phyloP scores from a whole-genome alignment of 2,329 filamentous ascomycete genomes.

The Orbilia brochopaga region DNA sequence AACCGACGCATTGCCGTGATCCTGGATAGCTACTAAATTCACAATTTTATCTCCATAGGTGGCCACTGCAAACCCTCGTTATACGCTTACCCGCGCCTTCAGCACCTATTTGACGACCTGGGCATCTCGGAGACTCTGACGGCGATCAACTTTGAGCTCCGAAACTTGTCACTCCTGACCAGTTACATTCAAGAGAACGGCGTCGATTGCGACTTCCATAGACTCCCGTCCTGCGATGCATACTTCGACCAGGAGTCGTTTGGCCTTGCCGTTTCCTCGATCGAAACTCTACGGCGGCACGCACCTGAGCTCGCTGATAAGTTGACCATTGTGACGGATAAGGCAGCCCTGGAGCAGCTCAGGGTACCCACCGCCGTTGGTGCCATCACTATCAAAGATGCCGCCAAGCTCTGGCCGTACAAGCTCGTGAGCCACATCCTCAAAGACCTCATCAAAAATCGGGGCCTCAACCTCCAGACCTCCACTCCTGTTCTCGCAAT shows the following conservation, averaged over 20 bases:
- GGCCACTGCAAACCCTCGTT: constrained; percentile 77
- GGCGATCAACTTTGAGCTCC: constrained; percentile 69
- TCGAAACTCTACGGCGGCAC: constrained; percentile 62
- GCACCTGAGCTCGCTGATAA: constrained; percentile 66
- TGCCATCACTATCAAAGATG: constrained; percentile 68
- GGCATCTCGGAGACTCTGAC: constrained; percentile 51
- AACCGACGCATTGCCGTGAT: background rate
- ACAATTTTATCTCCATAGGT: constrained; percentile 61
- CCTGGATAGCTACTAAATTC: constrained; percentile 55
- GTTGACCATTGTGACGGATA: constrained; percentile 56
- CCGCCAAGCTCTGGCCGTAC: constrained; percentile 79
- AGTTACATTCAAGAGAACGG: constrained; percentile 65
- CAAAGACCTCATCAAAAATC: constrained; percentile 64
- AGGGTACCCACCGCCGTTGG: constrained; percentile 67
- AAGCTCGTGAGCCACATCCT: constrained; percentile 78
- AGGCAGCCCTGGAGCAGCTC: constrained; percentile 59
- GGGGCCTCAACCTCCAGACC: constrained; percentile 74
- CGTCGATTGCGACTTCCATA: constrained; percentile 74
- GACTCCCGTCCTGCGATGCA: constrained; percentile 68
- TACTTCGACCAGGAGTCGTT: constrained; percentile 67
- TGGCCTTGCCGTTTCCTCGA: constrained; percentile 62
- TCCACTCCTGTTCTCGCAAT: constrained; percentile 67
- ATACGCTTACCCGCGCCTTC: constrained; percentile 68
- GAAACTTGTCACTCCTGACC: constrained; percentile 69
- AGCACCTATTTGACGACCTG: constrained; percentile 57